Base-by-base conservation (phyloP, 345 rosid genomes). In the Cardamine resedifolia region DNA sequence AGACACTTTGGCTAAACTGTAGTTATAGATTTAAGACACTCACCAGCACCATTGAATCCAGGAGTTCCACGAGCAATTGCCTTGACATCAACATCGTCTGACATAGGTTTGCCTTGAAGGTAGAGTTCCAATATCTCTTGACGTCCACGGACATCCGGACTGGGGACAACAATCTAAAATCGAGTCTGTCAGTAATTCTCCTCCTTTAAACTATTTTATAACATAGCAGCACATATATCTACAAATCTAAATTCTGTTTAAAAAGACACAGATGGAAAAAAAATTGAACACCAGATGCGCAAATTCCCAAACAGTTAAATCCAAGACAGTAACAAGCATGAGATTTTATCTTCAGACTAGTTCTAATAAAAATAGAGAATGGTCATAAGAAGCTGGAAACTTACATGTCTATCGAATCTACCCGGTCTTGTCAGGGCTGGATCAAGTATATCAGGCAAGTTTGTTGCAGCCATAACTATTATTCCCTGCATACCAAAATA, bases 361-460 rank as follows among this genome's bases (percentile, higher is more conserved):
- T 36, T 6, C 47, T 11, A 52, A 50, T 56, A 34, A 9, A 49
- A 20, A 34, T 12, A 33, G 51, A 65, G 5, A 33, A 70, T 53
- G 4, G 61, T 34, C 7, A 26, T 14, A 58, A 24, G 50, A 71
- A 81, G 85, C 82, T 78, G 66, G 52, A 38, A 80, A 83, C 98
- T 87, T 82, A 93, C 98, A 90, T 88, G 97, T 62, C 97, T 83
- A 77, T 93, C 99, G 63, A 95, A 95, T 90, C 99, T 88, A 79
- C 99, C 98, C 75, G 98, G 98, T 81, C 99, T 88, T 66, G 98
- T 95, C 88, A 91, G 86, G 68, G 99, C 99, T 63, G 98, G 99
- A 85, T 95, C 99, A 76, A 95, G 96, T 76, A 95, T 91, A 66
- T 95, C 99, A 31, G 99, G 94, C 81, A 91, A 90, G 81, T 91